These are phyloP conservation scores for Bremia lactucae DNA, from an alignment of 352 stramenopile species.

Conservation along the genomic window DNA sequence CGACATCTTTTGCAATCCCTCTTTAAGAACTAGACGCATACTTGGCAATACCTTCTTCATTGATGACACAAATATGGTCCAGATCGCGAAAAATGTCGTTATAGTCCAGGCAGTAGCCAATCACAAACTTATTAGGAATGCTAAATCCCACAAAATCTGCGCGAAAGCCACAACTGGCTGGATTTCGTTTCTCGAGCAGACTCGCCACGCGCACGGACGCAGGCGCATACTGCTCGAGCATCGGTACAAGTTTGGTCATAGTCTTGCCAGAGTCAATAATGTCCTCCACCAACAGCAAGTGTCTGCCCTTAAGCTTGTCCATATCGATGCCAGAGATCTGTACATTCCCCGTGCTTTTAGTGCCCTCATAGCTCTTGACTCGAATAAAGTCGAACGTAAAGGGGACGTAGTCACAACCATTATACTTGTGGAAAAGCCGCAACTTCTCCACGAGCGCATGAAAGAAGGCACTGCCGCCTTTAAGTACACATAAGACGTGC, in stretches of 20 bases:
- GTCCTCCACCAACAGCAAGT: slow-evolving; percentile 94
- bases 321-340: slow-evolving; percentile 83
- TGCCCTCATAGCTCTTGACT: slow-evolving; percentile 92
- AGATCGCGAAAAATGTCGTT: slow-evolving; percentile 94
- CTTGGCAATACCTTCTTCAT: slow-evolving; percentile 84
- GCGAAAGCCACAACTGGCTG: slow-evolving; percentile 79
- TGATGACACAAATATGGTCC: slow-evolving; percentile 94
- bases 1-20: background rate
- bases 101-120: slow-evolving; percentile 96
- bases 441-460: slow-evolving; percentile 80
- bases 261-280: slow-evolving; percentile 96
- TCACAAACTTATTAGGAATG: slow-evolving; percentile 93
- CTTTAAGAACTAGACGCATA: slow-evolving; percentile 46
- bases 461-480: slow-evolving; percentile 86
- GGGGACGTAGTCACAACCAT: slow-evolving; percentile 79
- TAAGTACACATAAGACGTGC: slow-evolving; percentile 88
- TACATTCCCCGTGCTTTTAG: slow-evolving; percentile 85
- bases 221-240: slow-evolving; percentile 69
- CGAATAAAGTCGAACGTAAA: slow-evolving; percentile 93
- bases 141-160: slow-evolving; percentile 94
- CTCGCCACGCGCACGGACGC: slow-evolving; percentile 85
- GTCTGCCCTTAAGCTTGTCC: slow-evolving; percentile 78
- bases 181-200: slow-evolving; percentile 91
- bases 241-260: slow-evolving; percentile 85
- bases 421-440: slow-evolving; percentile 80